These are phyloP conservation scores for Penicillium macrosclerotiorum DNA, from an alignment of 495 filamentous ascomycete species.

Conservation along the genomic window DNA sequence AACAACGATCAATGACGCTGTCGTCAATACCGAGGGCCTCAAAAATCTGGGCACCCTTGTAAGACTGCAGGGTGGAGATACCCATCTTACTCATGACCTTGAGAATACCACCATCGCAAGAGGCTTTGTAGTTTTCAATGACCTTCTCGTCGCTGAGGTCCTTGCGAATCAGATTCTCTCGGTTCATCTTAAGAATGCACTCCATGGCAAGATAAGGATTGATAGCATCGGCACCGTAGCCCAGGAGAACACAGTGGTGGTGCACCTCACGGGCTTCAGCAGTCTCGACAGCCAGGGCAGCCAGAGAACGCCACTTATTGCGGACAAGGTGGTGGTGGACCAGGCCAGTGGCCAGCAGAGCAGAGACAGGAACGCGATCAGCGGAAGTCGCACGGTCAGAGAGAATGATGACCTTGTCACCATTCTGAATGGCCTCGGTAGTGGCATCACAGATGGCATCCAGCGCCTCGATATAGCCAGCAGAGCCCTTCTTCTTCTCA, in stretches of 20 bases:
- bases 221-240: constrained; percentile 94
- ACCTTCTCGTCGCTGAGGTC: constrained; percentile 79
- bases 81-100: constrained; percentile 99
- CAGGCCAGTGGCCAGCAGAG: constrained; percentile 87
- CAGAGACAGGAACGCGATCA: constrained; percentile 83
- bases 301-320: constrained; percentile 93
- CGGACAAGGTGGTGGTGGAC: constrained; percentile 96
- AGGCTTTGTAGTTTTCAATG: constrained; percentile 97
- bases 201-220: constrained; percentile 98
- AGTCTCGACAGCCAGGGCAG: constrained; percentile 88
- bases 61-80: constrained; percentile 95
- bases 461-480: constrained; percentile 85
- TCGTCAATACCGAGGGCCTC: constrained; percentile 98
- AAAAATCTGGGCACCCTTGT: constrained; percentile 99
- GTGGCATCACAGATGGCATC: constrained; percentile 87
- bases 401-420: constrained; percentile 83
- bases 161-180: constrained; percentile 90
- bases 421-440: constrained; percentile 79
- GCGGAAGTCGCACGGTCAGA: constrained; percentile 86
- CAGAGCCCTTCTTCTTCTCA: constrained; percentile 78
- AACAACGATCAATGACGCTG: constrained; percentile 92
- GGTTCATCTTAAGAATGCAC: constrained; percentile 98
- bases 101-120: constrained; percentile 94
- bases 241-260: constrained; percentile 96
- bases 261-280: constrained; percentile 98